phyloP scores from a whole-genome alignment of 1,139 yeast genomes.

The Debaryomyces robertsiae region DNA sequence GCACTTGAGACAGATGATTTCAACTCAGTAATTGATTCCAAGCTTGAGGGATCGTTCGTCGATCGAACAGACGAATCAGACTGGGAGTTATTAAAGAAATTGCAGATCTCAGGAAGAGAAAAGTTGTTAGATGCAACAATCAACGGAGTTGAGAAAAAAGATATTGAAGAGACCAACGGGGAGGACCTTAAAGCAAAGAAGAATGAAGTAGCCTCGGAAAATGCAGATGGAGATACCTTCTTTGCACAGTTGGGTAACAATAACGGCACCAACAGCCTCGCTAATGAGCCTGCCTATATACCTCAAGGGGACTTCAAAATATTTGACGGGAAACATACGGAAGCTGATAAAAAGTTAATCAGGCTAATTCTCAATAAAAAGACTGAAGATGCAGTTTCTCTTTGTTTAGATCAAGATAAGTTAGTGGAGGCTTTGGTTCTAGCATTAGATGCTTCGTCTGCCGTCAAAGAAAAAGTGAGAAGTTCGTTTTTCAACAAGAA shows the following conservation, averaged over 20 bases:
- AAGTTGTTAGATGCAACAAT: slow-evolving; percentile 30
- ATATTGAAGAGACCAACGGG: slow-evolving; percentile 2
- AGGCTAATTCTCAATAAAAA: slow-evolving; percentile 65
- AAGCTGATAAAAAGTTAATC: slow-evolving; percentile 47
- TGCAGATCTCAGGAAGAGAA: slow-evolving; percentile 53
- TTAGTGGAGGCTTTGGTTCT: slow-evolving; percentile 80
- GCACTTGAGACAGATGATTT: slow-evolving; percentile 64
- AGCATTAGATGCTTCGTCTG: slow-evolving; percentile 70
- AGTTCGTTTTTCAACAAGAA: slow-evolving; percentile 67
- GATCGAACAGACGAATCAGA: slow-evolving; percentile 59
- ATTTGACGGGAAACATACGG: slow-evolving; percentile 23
- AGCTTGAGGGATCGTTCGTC: slow-evolving; percentile 41
- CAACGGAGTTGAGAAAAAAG: slow-evolving; percentile 21
- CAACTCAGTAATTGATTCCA: slow-evolving; percentile 54
- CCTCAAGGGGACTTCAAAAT: slow-evolving; percentile 53
- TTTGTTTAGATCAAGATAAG: slow-evolving; percentile 64
- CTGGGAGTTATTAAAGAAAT: slow-evolving; percentile 71
- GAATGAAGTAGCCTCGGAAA: slow-evolving; percentile 24
- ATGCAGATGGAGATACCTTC: slow-evolving; percentile 48
- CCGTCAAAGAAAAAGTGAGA: slow-evolving; percentile 66
- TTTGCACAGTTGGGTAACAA: slow-evolving; percentile 44
- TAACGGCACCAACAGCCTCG: slow-evolving; percentile 26
- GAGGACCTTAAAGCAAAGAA: slow-evolving; percentile 15
- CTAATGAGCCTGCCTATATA: slow-evolving; percentile 24
- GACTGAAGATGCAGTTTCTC: slow-evolving; percentile 65